Evolutionary conservation across 1,284 basidiomycete genomes (phyloP).

Genomic region (Cutaneotrichosporon sp.): DNA sequence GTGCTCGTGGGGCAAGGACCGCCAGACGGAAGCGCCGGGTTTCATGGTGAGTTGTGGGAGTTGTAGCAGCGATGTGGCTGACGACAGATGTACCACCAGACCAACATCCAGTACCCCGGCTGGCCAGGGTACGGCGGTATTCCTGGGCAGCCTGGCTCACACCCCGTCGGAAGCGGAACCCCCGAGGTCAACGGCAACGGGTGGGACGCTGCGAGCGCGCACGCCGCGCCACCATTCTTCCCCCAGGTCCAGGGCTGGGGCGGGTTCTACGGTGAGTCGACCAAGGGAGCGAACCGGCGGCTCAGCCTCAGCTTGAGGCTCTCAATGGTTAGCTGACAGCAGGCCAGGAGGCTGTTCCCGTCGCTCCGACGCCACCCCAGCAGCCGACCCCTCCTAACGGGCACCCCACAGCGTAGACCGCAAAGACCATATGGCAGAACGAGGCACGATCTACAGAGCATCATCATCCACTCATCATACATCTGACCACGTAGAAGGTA

Average conservation of each 20-base stretch:
- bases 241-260: slow-evolving; percentile 45
- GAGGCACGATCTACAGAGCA: neutral
- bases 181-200: slow-evolving; percentile 21
- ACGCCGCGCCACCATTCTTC: slow-evolving; percentile 29
- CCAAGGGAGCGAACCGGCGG: neutral
- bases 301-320: neutral
- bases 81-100: slow-evolving; percentile 33
- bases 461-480: slow-evolving; percentile 1
- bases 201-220: slow-evolving; percentile 45
- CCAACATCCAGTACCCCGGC: slow-evolving; percentile 41
- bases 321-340: neutral
- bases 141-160: slow-evolving; percentile 45
- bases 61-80: neutral
- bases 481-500: neutral
- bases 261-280: slow-evolving; percentile 44
- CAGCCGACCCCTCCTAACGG: slow-evolving; percentile 18
- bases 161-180: slow-evolving; percentile 7
- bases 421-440: neutral
- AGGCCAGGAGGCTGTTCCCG: slow-evolving; percentile 12
- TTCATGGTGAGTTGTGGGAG: slow-evolving; percentile 18
- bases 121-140: slow-evolving; percentile 46
- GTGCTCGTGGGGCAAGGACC: slow-evolving; percentile 97
- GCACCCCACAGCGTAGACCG: slow-evolving; percentile 1
- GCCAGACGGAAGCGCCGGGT: slow-evolving; percentile 47
- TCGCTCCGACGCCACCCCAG: slow-evolving; percentile 10